Evolutionary conservation across 169 alveolate genomes (phyloP).

Genomic region (Plasmodium coatneyi): DNA sequence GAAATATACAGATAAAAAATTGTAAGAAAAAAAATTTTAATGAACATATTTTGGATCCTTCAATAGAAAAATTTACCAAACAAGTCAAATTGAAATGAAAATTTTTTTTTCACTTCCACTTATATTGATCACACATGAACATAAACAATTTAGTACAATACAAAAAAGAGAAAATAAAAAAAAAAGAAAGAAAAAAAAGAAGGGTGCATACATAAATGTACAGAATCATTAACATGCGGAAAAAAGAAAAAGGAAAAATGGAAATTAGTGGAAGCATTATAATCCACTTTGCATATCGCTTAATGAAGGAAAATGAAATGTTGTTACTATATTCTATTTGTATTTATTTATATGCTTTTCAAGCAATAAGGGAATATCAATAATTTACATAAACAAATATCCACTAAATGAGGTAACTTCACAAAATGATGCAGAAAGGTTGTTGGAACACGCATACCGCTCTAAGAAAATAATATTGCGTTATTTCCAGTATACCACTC

Average conservation of each 20-base stretch:
- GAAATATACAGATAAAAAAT: too few species aligned
- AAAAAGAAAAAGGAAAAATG: too few species aligned
- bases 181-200: too few species aligned
- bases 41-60: too few species aligned
- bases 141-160: too few species aligned
- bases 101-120: too few species aligned
- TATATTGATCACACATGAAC: too few species aligned
- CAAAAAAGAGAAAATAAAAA: too few species aligned
- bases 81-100: too few species aligned
- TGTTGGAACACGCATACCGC: background rate
- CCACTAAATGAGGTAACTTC: background rate
- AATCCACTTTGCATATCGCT: background rate
- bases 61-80: too few species aligned
- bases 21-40: too few species aligned
- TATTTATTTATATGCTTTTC: background rate
- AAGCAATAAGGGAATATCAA: background rate
- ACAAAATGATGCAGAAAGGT: background rate
- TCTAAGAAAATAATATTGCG: background rate
- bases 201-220: background rate
- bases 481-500: background rate
- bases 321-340: background rate
- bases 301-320: background rate
- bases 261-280: background rate
- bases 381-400: background rate
- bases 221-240: background rate